Evolutionary conservation across 1,284 basidiomycete genomes (phyloP).

Genomic region (Meira miltonrushii): DNA sequence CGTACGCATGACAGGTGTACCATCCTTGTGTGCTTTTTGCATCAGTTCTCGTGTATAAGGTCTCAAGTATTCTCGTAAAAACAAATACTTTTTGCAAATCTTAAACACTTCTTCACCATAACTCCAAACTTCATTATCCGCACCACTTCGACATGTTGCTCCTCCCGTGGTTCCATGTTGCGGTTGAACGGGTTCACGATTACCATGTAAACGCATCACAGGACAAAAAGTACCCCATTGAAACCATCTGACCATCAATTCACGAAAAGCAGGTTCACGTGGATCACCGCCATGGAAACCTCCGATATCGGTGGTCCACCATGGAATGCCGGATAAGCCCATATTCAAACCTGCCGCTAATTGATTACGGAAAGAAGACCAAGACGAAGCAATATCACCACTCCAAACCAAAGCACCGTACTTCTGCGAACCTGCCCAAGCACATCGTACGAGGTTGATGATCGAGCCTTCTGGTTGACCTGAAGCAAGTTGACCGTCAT

Average conservation of each 20-base stretch:
- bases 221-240: conserved; percentile 23
- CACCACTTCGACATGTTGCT: conserved; percentile 16
- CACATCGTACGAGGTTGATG: conserved; percentile 20
- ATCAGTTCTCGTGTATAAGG: conserved; percentile 13
- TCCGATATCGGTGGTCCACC: conserved; percentile 25
- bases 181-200: conserved; percentile 20
- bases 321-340: conserved; percentile 16
- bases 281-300: conserved; percentile 24
- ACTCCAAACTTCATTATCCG: conserved; percentile 20
- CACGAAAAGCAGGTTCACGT: conserved; percentile 13
- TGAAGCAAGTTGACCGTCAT: conserved; percentile 16
- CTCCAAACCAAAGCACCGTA: conserved; percentile 20
- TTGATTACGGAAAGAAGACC: conserved; percentile 16
- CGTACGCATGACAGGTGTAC: conserved; percentile 17
- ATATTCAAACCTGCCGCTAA: conserved; percentile 17
- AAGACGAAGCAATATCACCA: conserved; percentile 22
- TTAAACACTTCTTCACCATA: conserved; percentile 13
- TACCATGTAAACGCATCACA: conserved; percentile 21
- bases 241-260: conserved; percentile 21
- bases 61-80: conserved; percentile 14
- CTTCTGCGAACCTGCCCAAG: conserved; percentile 18
- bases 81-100: conserved; percentile 18
- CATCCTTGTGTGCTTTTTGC: conserved; percentile 11
- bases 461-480: conserved; percentile 11
- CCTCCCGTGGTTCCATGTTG: conserved; percentile 13